Conservation (phyloP, 768 basidiomycete genomes). For the Kwoniella dejecticola region DNA sequence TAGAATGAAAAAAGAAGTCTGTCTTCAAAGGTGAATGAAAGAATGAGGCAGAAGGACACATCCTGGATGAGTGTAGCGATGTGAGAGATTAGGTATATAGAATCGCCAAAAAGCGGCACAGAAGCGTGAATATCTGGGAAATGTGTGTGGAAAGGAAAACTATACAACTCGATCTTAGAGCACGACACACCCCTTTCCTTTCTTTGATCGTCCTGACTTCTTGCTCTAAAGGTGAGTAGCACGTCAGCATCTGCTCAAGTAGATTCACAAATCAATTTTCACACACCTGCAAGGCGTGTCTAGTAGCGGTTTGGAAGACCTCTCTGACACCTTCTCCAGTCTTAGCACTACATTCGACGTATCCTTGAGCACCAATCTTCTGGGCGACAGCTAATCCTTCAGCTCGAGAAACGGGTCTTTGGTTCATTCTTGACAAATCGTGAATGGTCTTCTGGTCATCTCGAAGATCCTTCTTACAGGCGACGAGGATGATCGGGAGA, state of each 20-base stretch:
- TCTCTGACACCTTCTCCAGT: slow-evolving; percentile 95
- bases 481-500: slow-evolving; percentile 94
- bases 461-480: slow-evolving; percentile 98
- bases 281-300: slow-evolving; percentile 69
- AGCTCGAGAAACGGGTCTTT: slow-evolving; percentile 70
- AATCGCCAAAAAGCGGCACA: not conserved
- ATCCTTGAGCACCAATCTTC: slow-evolving; percentile 95
- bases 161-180: slow-evolving; percentile 38
- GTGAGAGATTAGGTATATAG: not conserved
- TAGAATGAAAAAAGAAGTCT: not conserved
- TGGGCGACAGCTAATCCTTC: slow-evolving; percentile 92
- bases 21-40: not conserved
- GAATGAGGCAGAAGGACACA: slow-evolving; percentile 1
- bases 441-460: slow-evolving; percentile 90
- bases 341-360: slow-evolving; percentile 96
- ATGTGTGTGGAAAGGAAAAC: slow-evolving; percentile 2
- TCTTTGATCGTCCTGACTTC: slow-evolving; percentile 42
- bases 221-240: slow-evolving; percentile 34
- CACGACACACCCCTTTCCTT: slow-evolving; percentile 44
- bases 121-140: not conserved
- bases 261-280: not conserved
- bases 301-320: slow-evolving; percentile 97
- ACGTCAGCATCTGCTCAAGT: not conserved
- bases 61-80: not conserved
- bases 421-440: slow-evolving; percentile 89